phyloP scores from a whole-genome alignment of 2,329 filamentous ascomycete genomes.

The Helminthosporium solani region DNA sequence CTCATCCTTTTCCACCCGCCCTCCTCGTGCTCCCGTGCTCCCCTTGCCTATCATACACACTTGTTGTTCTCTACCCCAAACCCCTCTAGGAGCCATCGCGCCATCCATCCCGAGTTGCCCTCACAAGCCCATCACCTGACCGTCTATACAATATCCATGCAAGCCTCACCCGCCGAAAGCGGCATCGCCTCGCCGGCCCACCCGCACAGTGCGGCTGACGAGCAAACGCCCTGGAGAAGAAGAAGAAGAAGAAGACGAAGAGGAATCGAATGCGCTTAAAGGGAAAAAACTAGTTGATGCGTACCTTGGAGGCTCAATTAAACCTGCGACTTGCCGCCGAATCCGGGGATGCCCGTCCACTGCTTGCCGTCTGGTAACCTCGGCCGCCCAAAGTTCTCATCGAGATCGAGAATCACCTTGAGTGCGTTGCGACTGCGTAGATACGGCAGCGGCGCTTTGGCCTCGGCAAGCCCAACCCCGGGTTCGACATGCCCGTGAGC shows the following conservation, averaged over 20 bases:
- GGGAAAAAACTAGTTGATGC: no score
- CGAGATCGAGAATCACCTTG: conserved; percentile 92
- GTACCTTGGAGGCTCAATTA: no score
- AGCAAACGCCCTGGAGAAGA: conserved; percentile 18
- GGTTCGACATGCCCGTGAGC: conserved; percentile 61
- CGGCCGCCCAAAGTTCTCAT: conserved; percentile 84
- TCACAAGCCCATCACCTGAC: conserved; percentile 11
- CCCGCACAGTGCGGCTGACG: conserved; percentile 22
- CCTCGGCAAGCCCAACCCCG: conserved; percentile 63
- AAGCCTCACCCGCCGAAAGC: conserved; percentile 9
- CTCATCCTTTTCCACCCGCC: conserved; percentile 2
- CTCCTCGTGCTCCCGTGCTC: conserved; percentile 3
- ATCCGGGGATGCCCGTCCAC: conserved; percentile 40
- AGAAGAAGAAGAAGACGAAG: conserved; percentile 30
- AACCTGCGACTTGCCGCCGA: conserved; percentile 33
- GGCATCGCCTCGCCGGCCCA: conserved; percentile 11
- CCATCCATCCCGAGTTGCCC: not conserved
- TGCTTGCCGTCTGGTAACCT: conserved; percentile 53
- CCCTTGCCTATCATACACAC: conserved; percentile 25
- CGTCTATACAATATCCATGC: conserved; percentile 19
- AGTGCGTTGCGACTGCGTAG: conserved; percentile 82
- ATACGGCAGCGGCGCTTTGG: conserved; percentile 64
- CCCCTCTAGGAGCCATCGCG: not conserved
- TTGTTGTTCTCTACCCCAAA: conserved; percentile 15
- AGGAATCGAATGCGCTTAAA: no score